Percentiles rank a stretch among this genome's conserved stretches.
These are phyloP conservation scores for Kazachstania taianensis DNA, from an alignment of 805 yeast genomes.

Conservation along the genomic window DNA sequence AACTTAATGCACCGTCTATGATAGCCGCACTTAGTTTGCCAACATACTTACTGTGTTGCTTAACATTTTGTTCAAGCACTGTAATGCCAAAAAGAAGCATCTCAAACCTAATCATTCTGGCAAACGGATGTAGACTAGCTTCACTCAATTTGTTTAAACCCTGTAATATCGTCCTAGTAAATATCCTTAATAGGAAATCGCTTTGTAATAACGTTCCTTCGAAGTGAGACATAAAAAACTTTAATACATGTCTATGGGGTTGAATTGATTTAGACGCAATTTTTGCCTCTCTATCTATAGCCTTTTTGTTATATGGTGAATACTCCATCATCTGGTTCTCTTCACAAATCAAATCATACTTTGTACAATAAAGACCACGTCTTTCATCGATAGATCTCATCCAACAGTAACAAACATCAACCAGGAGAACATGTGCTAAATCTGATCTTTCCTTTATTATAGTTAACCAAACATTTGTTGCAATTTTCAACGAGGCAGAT, in stretches of 20 bases:
- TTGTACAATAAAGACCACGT: slow-evolving; percentile 55
- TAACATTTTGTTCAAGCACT: slow-evolving; percentile 46
- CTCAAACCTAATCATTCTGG: slow-evolving; percentile 68
- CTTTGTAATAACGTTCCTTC: slow-evolving; percentile 70
- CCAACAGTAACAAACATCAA: slow-evolving; percentile 64
- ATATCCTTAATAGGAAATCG: slow-evolving; percentile 55
- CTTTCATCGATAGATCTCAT: slow-evolving; percentile 48
- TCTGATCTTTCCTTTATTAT: slow-evolving; percentile 57
- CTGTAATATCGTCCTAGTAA: slow-evolving; percentile 47
- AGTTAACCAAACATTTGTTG: slow-evolving; percentile 73
- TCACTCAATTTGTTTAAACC: slow-evolving; percentile 41
- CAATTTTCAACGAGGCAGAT: slow-evolving; percentile 47
- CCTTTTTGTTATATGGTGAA: slow-evolving; percentile 65
- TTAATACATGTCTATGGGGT: slow-evolving; percentile 61
- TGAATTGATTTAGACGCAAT: slow-evolving; percentile 40
- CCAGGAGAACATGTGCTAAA: slow-evolving; percentile 47
- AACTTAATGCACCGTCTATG: slow-evolving; percentile 57
- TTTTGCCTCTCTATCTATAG: slow-evolving; percentile 42
- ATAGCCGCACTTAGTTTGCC: slow-evolving; percentile 37
- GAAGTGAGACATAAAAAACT: slow-evolving; percentile 63
- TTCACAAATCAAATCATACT: slow-evolving; percentile 46
- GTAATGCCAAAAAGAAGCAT: slow-evolving; percentile 59
- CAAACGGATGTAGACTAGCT: slow-evolving; percentile 77
- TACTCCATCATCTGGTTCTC: slow-evolving; percentile 77
- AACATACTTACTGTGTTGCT: slow-evolving; percentile 38